These are phyloP conservation scores for Pholiota microspora DNA, from an alignment of 768 basidiomycete genomes.

Conservation along the genomic window DNA sequence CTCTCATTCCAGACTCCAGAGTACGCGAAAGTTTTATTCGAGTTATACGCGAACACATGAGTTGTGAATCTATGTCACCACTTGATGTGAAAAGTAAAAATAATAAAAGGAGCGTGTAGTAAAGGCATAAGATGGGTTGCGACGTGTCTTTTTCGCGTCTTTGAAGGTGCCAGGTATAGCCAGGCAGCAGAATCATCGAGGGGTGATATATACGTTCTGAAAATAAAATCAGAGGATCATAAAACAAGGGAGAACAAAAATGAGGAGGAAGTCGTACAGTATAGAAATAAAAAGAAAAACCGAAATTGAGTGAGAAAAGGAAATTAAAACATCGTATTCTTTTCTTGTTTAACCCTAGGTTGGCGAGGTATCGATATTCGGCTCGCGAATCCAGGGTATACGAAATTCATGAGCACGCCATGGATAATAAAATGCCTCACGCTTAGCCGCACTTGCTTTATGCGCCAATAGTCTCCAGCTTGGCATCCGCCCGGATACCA, in stretches of 20 bases:
- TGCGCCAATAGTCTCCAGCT: conserved; percentile 28
- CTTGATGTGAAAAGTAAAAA: neutral
- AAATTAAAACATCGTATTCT: neutral
- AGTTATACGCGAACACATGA: neutral
- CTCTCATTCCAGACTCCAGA: too few species aligned
- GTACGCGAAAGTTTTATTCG: neutral
- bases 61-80: conserved; percentile 4
- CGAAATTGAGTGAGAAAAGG: neutral
- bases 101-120: conserved; percentile 20
- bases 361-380: neutral
- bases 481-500: conserved; percentile 37
- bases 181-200: conserved; percentile 15
- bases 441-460: conserved; percentile 13
- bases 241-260: conserved; percentile 6
- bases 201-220: conserved; percentile 5
- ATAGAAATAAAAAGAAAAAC: neutral
- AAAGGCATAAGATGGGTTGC: neutral
- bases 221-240: conserved; percentile 5
- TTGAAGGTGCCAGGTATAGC: conserved; percentile 1
- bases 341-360: conserved; percentile 4
- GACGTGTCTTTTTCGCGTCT: conserved; percentile 22
- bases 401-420: neutral
- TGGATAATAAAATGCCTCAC: neutral
- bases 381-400: neutral
- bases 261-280: neutral